These are phyloP conservation scores for Chalciporus sp. DNA, from an alignment of 1,284 basidiomycete species.

Conservation along the genomic window DNA sequence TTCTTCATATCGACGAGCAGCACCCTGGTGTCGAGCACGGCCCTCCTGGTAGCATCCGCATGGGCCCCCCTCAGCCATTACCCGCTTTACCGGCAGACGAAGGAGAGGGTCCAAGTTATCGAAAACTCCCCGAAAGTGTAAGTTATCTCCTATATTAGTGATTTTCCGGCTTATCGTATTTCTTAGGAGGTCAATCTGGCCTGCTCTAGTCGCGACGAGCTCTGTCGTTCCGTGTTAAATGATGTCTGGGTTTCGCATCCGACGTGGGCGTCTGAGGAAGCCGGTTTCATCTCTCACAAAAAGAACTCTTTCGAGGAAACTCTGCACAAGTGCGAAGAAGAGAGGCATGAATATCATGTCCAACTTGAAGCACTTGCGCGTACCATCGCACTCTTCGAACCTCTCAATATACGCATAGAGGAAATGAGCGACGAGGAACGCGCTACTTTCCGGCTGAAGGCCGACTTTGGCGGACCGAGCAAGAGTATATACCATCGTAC, in stretches of 20 bases:
- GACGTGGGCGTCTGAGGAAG: slow-evolving; percentile 96
- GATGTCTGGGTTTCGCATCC: slow-evolving; percentile 98
- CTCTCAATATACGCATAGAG: slow-evolving; percentile 84
- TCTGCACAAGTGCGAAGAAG: slow-evolving; percentile 96
- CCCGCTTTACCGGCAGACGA: slow-evolving; percentile 73
- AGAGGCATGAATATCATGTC: slow-evolving; percentile 98
- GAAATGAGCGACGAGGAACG: slow-evolving; percentile 92
- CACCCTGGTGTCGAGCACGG: slow-evolving; percentile 71
- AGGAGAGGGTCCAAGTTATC: slow-evolving; percentile 87
- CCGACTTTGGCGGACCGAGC: slow-evolving; percentile 88
- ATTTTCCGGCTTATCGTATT: slow-evolving; percentile 12
- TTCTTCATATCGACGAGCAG: slow-evolving; percentile 80
- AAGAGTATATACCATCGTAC: slow-evolving; percentile 92
- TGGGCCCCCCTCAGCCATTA: slow-evolving; percentile 65
- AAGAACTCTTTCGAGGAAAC: slow-evolving; percentile 98
- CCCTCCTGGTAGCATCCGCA: slow-evolving; percentile 75
- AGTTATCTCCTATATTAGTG: slow-evolving; percentile 19
- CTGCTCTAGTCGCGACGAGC: slow-evolving; percentile 93
- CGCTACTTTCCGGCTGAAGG: slow-evolving; percentile 79
- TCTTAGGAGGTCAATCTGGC: slow-evolving; percentile 83
- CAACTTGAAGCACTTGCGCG: slow-evolving; percentile 92
- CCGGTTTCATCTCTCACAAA: slow-evolving; percentile 93
- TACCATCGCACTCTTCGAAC: slow-evolving; percentile 92
- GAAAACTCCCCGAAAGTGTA: slow-evolving; percentile 84
- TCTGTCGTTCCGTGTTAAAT: slow-evolving; percentile 96